Conservation (phyloP, 345 rosid genomes). For the Bretschneidera sinensis region DNA sequence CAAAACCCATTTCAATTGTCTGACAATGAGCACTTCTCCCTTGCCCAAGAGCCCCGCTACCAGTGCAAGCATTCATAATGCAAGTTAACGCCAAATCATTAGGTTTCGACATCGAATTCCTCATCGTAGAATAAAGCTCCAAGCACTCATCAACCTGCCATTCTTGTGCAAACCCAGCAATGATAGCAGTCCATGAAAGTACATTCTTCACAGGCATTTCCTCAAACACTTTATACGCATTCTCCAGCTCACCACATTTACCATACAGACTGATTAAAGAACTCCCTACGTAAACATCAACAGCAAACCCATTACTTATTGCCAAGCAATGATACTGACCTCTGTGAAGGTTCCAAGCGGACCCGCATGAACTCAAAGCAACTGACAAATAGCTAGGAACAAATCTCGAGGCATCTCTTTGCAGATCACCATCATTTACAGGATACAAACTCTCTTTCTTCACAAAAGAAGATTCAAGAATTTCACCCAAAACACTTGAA, state of each 20-base stretch:
- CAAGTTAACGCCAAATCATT: conserved; percentile 75
- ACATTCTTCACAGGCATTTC: conserved; percentile 85
- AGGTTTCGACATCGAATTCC: conserved; percentile 44
- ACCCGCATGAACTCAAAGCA: conserved; percentile 53
- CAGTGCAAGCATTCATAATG: conserved; percentile 75
- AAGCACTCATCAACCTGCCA: conserved; percentile 59
- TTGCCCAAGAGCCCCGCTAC: conserved; percentile 72
- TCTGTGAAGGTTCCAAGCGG: conserved; percentile 35
- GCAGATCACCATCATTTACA: conserved; percentile 8
- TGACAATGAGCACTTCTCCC: conserved; percentile 84
- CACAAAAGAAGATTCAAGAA: conserved; percentile 13
- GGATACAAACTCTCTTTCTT: conserved; percentile 14
- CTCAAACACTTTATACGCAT: conserved; percentile 54
- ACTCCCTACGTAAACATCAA: conserved; percentile 67
- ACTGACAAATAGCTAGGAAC: conserved; percentile 48
- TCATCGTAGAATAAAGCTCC: conserved; percentile 57
- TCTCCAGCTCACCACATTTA: conserved; percentile 33
- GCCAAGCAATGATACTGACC: conserved; percentile 70
- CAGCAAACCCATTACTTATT: conserved; percentile 43
- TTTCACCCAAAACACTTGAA: conserved; percentile 30
- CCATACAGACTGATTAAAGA: conserved; percentile 53
- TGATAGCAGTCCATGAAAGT: conserved; percentile 79
- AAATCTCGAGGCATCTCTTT: conserved; percentile 14
- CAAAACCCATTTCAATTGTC: conserved; percentile 53
- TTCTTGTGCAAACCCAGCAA: conserved; percentile 75